Conservation (phyloP, 192 early-diverging fungal genomes). For the Podila horticola region DNA sequence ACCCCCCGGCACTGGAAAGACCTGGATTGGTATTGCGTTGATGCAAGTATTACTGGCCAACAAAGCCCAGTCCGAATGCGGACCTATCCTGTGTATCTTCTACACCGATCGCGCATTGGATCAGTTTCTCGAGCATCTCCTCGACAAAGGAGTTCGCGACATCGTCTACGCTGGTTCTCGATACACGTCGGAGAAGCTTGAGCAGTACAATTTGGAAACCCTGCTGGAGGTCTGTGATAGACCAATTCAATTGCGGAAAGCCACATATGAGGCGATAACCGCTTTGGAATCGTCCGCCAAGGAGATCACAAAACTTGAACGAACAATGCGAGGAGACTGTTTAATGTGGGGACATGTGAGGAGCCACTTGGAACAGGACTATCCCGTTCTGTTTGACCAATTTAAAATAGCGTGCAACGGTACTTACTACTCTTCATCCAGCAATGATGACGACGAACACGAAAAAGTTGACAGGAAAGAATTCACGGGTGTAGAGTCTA, state of each 20-base stretch:
- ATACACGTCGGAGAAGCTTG: conserved; percentile 36
- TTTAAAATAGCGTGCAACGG: neutral
- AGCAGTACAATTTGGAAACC: conserved; percentile 20
- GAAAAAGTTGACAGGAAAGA: too few relatives aligned
- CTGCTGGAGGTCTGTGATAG: conserved; percentile 20
- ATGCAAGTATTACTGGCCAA: conserved; percentile 53
- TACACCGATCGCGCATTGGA: conserved; percentile 73
- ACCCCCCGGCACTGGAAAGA: conserved; percentile 65
- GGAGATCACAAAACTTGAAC: conserved; percentile 23
- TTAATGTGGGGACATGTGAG: conserved; percentile 23
- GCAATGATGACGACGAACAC: neutral
- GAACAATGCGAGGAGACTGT: neutral
- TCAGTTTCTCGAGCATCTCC: conserved; percentile 63
- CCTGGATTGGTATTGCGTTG: conserved; percentile 61
- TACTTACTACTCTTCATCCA: too few relatives aligned
- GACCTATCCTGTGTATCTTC: conserved; percentile 61
- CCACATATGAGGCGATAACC: neutral
- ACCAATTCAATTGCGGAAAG: conserved; percentile 13
- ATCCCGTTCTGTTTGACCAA: conserved; percentile 5
- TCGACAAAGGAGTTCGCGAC: conserved; percentile 45
- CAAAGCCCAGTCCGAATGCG: conserved; percentile 24
- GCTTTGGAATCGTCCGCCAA: conserved; percentile 3
- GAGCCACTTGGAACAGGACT: conserved; percentile 2
- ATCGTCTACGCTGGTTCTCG: conserved; percentile 61
- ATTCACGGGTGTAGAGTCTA: too few relatives aligned